A percentile compares a stretch with the other conserved stretches of the same genome.
These are phyloP conservation scores for Solanum pennellii DNA, from an alignment of 257 asterid genomes.

Conservation along the genomic window DNA sequence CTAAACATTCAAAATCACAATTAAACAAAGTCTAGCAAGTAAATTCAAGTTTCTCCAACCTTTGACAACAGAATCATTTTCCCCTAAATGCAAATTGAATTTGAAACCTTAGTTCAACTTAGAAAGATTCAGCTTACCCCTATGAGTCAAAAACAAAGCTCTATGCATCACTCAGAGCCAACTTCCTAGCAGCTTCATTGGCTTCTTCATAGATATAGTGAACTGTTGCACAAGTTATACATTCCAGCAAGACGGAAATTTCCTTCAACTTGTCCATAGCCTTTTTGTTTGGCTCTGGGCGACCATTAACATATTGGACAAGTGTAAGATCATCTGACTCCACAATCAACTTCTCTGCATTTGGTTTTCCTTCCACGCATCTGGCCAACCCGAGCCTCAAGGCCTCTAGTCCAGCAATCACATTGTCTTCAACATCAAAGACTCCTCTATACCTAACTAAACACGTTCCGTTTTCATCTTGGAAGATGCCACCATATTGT, in stretches of 20 bases:
- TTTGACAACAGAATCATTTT: neutral
- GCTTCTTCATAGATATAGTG: neutral
- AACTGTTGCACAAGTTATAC: neutral
- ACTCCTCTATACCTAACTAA: neutral
- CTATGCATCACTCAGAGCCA: neutral
- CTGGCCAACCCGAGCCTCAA: neutral
- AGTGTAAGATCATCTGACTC: neutral
- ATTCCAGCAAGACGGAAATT: neutral
- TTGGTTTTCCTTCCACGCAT: neutral
- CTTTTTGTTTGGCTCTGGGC: neutral
- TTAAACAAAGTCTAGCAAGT: neutral
- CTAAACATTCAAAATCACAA: neutral
- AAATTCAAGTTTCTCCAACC: neutral
- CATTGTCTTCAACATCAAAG: neutral
- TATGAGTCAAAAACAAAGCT: neutral
- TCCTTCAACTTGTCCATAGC: neutral
- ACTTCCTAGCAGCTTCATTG: neutral
- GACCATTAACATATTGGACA: constrained; percentile 3
- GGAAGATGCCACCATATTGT: neutral
- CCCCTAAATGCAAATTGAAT: neutral
- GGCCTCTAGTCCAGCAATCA: neutral
- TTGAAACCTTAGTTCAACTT: neutral
- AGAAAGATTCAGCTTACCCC: neutral
- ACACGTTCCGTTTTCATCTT: neutral
- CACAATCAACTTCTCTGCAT: neutral